phyloP scores from a whole-genome alignment of 352 stramenopile genomes.

The Globisporangium ultimum region DNA sequence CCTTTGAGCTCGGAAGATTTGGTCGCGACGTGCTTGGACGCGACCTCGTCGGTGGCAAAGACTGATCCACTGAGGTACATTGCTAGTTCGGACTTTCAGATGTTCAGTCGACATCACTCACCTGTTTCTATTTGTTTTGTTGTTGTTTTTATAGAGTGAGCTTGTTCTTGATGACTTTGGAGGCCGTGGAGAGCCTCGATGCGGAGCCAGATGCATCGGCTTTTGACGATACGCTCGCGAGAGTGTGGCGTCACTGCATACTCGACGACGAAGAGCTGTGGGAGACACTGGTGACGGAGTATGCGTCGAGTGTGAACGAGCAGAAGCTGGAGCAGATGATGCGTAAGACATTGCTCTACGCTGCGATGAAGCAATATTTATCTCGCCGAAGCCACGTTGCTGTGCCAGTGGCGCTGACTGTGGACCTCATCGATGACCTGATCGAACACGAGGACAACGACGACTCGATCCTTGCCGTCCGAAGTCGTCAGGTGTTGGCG shows the following conservation, averaged over 20 bases:
- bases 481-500: constrained; percentile 57
- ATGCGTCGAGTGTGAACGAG: constrained; percentile 55
- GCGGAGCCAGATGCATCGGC: constrained; percentile 23
- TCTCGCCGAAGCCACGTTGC: constrained; percentile 21
- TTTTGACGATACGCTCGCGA: constrained; percentile 40
- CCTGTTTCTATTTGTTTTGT: background rate
- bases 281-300: constrained; percentile 47
- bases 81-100: background rate
- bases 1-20: constrained; percentile 45
- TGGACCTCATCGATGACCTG: constrained; percentile 63
- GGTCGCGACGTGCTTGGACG: constrained; percentile 46
- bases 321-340: constrained; percentile 59
- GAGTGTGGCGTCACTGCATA: constrained; percentile 59
- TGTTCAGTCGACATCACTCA: background rate
- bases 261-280: constrained; percentile 56
- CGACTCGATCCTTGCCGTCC: constrained; percentile 45
- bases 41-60: constrained; percentile 30
- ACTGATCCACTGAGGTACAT: constrained; percentile 56
- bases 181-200: constrained; percentile 59
- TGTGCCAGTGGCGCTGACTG: constrained; percentile 32
- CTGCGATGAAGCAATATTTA: constrained; percentile 51
- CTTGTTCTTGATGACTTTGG: constrained; percentile 66
- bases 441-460: constrained; percentile 46
- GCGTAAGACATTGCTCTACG: constrained; percentile 68
- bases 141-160: constrained; percentile 33